A percentile compares a stretch with the other conserved stretches of the same genome.
phyloP scores from a whole-genome alignment of 1,284 basidiomycete genomes.

The Cutaneotrichosporon spelunceum region DNA sequence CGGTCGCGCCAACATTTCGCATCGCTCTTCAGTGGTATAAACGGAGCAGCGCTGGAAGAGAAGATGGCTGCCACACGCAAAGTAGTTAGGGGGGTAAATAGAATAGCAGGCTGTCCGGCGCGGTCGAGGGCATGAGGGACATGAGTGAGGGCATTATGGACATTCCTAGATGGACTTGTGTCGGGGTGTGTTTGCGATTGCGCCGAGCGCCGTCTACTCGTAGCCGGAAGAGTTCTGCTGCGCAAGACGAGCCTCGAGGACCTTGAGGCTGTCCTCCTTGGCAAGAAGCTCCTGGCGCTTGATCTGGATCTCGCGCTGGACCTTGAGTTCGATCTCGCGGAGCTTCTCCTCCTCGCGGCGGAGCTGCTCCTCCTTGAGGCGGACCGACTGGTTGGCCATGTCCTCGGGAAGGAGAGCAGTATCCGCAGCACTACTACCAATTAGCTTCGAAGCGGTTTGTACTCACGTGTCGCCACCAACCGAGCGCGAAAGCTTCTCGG shows the following conservation, averaged over 20 bases:
- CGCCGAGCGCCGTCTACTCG: constrained; percentile 4
- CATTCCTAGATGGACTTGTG: constrained; percentile 15
- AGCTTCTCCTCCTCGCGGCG: constrained; percentile 97
- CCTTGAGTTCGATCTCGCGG: constrained; percentile 96
- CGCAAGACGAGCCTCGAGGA: constrained; percentile 50
- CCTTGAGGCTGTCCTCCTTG: constrained; percentile 68
- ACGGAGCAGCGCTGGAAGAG: neutral
- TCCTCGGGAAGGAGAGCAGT: constrained; percentile 88
- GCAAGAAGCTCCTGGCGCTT: constrained; percentile 94
- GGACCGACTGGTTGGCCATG: constrained; percentile 90
- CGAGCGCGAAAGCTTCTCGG: constrained; percentile 92
- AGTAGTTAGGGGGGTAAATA: constrained; percentile 9
- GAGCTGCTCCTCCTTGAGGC: constrained; percentile 98
- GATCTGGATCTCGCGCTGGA: constrained; percentile 98
- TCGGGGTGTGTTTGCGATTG: neutral
- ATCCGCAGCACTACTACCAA: constrained; percentile 56
- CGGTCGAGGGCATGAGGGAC: constrained; percentile 11
- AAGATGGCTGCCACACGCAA: constrained; percentile 1
- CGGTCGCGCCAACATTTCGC: constrained; percentile 1
- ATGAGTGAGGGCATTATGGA: constrained; percentile 20
- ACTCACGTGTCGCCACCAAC: constrained; percentile 76
- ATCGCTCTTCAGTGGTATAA: constrained; percentile 7
- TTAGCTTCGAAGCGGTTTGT: neutral
- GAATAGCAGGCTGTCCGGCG: constrained; percentile 13
- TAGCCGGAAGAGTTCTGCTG: constrained; percentile 22